Base-by-base conservation (phyloP, 2,329 filamentous ascomycete species). In the Aspergillus sp. region DNA sequence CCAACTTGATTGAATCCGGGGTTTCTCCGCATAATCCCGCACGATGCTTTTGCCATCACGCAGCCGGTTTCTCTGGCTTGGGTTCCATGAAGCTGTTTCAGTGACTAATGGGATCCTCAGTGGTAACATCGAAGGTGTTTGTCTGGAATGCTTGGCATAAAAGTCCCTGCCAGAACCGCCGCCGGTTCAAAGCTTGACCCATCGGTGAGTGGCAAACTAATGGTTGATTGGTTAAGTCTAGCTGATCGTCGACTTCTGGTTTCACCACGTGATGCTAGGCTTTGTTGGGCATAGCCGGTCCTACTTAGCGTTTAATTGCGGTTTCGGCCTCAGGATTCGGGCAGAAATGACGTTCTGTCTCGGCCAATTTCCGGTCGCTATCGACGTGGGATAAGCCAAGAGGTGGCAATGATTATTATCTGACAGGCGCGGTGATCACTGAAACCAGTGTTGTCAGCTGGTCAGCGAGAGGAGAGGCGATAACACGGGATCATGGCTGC, bases 141-240 rank as follows among this genome's bases (percentile, higher is more conserved):
- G 15, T 15, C 17, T 57, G 45, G 46, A 41, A 31, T 51, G 46
- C 58, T 60, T 60, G 58, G 53, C 52, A 43, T 56, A 19, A 34
- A 60, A 23, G 51, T 53, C 9, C 41, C 41, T 45, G 47, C 45
- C 49, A 31, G 25, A 55, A 46, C 38, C 34, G 34, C 52, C 52
- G 57, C 52, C 45, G 54, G 34, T n/a, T n/a, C 23, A 60, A 55
- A 54, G 57, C 57, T 54, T 60, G 52, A 55, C 51, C 51, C 57
- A 56, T 46, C 43, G n/a, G 28, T 19, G 34, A 9, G 17, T 34
- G 22, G 31, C 31, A 17, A 23, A n/a, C 9, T n/a, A 6, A 6
- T 9, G 15, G 25, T 17, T 43, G 38, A 56, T 60, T 60, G 58
- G 58, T 4, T 28, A 15, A 17, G 6, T 22, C 7, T 4, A 15